Conservation (phyloP, 2,329 filamentous ascomycete genomes). For the Thelonectria rubi region DNA sequence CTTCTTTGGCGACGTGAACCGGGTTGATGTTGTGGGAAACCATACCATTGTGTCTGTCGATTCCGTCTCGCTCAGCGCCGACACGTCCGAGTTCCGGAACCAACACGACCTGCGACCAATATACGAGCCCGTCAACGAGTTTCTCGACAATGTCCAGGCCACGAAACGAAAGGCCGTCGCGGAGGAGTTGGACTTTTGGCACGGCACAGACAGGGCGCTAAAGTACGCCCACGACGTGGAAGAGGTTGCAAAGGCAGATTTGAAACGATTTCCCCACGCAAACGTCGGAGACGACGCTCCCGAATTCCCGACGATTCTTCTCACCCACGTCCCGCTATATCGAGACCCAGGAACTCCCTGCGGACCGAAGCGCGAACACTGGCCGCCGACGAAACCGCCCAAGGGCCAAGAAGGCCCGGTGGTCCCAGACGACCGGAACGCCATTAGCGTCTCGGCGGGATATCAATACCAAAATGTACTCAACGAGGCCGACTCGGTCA, state of each 20-base stretch:
- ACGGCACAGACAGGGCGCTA: constrained; percentile 66
- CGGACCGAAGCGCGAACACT: constrained; percentile 85
- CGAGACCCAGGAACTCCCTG: constrained; percentile 85
- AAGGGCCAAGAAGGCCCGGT: constrained; percentile 64
- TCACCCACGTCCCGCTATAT: constrained; percentile 92
- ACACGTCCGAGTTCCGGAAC: constrained; percentile 60
- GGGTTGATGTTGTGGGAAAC: constrained; percentile 91
- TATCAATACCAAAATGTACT: constrained; percentile 99
- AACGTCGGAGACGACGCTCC: constrained; percentile 56
- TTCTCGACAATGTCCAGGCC: constrained; percentile 72
- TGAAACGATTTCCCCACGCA: constrained; percentile 44
- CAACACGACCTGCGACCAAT: constrained; percentile 67
- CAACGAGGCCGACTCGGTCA: constrained; percentile 76
- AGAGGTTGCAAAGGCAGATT: constrained; percentile 60
- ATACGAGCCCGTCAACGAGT: constrained; percentile 79
- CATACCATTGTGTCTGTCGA: constrained; percentile 96
- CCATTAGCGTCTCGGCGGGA: constrained; percentile 78
- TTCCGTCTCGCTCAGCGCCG: constrained; percentile 85
- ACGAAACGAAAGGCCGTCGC: constrained; percentile 74
- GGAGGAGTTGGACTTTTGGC: constrained; percentile 72
- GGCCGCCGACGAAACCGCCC: constrained; percentile 73
- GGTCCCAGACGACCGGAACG: constrained; percentile 74
- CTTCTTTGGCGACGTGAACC: constrained; percentile 91
- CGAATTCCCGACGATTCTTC: constrained; percentile 85
- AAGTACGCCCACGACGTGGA: constrained; percentile 68